Evolutionary conservation across 129 eudicot species (phyloP).

Genomic region (Oenanthe sinensis): DNA sequence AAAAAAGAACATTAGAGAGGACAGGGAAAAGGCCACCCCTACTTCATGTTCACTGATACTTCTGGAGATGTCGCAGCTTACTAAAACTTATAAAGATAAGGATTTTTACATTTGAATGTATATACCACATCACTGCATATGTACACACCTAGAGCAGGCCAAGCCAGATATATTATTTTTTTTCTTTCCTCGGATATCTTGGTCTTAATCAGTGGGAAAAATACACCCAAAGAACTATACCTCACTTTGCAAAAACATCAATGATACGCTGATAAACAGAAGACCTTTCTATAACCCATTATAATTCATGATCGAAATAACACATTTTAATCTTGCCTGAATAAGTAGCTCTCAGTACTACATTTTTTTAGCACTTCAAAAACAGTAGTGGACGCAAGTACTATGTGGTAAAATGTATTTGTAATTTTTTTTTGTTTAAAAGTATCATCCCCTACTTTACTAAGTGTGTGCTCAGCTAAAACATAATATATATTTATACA

Average conservation of each 20-base stretch:
- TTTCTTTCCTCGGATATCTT: background rate
- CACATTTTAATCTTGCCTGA: background rate
- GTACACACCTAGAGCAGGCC: background rate
- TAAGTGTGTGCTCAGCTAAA: background rate
- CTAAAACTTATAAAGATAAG: background rate
- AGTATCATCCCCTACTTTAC: background rate
- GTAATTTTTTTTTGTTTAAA: background rate
- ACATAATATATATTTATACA: background rate
- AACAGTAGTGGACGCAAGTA: background rate
- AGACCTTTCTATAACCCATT: background rate
- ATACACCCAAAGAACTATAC: background rate
- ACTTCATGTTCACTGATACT: background rate
- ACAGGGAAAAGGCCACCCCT: background rate
- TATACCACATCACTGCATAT: background rate
- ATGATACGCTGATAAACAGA: background rate
- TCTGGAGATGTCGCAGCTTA: background rate
- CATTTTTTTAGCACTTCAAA: background rate
- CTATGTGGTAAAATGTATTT: background rate
- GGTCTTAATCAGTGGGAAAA: background rate
- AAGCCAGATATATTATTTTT: background rate
- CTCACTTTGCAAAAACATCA: background rate
- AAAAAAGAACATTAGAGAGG: too few relatives aligned
- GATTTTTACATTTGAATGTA: background rate
- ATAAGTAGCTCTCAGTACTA: background rate
- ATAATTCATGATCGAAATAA: too few relatives aligned